Conservation (phyloP, 2,329 filamentous ascomycete genomes). For the Lecanicillium sp. region DNA sequence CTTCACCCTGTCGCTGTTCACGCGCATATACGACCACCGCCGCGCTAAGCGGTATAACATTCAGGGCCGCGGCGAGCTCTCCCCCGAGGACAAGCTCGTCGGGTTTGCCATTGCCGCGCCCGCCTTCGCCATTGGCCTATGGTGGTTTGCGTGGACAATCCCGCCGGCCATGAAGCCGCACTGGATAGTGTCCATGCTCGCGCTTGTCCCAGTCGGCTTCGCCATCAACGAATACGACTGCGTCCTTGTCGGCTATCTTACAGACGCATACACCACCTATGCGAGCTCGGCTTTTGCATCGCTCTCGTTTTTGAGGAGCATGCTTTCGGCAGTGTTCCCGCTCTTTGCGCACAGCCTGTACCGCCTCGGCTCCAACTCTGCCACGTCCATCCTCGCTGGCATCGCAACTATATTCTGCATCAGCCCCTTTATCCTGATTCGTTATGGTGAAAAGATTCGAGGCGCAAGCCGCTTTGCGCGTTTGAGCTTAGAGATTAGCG, state of each 20-base stretch:
- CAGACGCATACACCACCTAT: constrained; percentile 3
- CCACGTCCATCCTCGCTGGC: constrained; percentile 2
- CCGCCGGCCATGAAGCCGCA: constrained; percentile 31
- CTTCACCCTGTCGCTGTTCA: constrained; percentile 2
- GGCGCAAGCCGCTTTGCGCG: constrained; percentile 3
- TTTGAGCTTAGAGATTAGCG: constrained; percentile 3
- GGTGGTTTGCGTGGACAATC: constrained; percentile 42
- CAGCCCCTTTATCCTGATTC: constrained; percentile 2
- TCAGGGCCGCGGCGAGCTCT: not conserved
- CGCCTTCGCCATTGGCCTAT: constrained; percentile 36
- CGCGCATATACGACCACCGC: constrained; percentile 1
- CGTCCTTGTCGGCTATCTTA: constrained; percentile 8
- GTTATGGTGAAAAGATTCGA: constrained; percentile 4
- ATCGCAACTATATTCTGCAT: constrained; percentile 5
- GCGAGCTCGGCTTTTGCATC: constrained; percentile 5
- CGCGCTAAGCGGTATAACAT: constrained; percentile 1
- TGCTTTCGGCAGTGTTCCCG: constrained; percentile 2
- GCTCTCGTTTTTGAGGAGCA: constrained; percentile 4
- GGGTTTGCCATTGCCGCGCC: constrained; percentile 41
- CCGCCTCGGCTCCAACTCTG: constrained; percentile 1
- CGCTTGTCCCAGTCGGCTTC: constrained; percentile 40
- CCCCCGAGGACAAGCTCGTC: constrained; percentile 39
- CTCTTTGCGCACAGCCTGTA: constrained; percentile 5
- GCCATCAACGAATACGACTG: constrained; percentile 37
- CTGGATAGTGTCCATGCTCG: constrained; percentile 35